phyloP scores from a whole-genome alignment of 108 stramenopile species.

The Cafeteria roenbergensis region DNA sequence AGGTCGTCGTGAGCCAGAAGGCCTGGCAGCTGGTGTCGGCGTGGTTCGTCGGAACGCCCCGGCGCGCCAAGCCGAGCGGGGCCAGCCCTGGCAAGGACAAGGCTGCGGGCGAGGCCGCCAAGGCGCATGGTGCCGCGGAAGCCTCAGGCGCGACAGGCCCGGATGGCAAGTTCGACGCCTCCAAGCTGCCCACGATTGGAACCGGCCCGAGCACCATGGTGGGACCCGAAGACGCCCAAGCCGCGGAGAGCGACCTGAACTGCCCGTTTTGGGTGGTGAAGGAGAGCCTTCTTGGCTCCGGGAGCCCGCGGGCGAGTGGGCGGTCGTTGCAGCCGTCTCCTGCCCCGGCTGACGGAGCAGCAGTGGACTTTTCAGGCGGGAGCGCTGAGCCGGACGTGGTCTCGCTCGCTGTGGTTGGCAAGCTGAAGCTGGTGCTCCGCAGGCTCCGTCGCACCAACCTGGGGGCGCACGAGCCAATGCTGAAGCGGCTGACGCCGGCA shows the following conservation, averaged over 20 bases:
- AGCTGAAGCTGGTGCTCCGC: background rate
- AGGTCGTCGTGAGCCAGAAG: slow-evolving; percentile 27
- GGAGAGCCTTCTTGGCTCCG: too few species aligned
- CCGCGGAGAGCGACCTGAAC: background rate
- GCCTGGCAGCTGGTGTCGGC: slow-evolving; percentile 22
- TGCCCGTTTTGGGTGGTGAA: background rate
- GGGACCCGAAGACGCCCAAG: too few species aligned
- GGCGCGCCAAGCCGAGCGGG: background rate
- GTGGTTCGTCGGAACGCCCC: background rate
- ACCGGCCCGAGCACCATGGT: background rate
- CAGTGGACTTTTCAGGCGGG: too few species aligned
- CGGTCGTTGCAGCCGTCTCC: too few species aligned
- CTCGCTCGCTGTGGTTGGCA: background rate
- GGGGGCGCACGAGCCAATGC: slow-evolving; percentile 5
- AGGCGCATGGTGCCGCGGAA: background rate
- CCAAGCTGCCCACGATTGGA: background rate
- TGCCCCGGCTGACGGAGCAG: too few species aligned
- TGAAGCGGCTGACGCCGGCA: slow-evolving; percentile 16
- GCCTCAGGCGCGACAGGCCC: background rate
- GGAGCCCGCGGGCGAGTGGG: too few species aligned
- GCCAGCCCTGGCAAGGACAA: background rate
- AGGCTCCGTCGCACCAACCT: background rate
- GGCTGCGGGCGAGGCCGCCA: background rate
- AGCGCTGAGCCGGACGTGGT: too few species aligned
- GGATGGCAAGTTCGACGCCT: too few species aligned